A percentile compares a stretch with the other conserved stretches of the same genome.
phyloP scores from a whole-genome alignment of 805 yeast species.

The Candida michaelii region DNA sequence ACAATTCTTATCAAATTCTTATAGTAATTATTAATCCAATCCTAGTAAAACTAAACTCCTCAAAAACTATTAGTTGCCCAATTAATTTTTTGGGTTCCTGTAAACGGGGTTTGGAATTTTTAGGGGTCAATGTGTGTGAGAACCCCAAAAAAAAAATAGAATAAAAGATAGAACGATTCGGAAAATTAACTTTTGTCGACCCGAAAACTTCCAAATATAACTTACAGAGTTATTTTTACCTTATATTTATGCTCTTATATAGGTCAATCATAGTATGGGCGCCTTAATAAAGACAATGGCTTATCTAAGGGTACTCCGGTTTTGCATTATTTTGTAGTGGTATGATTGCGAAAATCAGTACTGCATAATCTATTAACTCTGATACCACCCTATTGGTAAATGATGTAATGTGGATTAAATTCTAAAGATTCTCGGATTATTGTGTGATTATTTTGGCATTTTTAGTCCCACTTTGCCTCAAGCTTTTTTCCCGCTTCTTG shows the following conservation, averaged over 20 bases:
- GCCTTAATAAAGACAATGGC: background rate
- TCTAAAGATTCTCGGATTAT: background rate
- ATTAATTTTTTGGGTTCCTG: conserved; percentile 1
- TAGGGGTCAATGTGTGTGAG: conserved; percentile 3
- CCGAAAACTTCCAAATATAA: too few species aligned
- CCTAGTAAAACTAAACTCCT: too few species aligned
- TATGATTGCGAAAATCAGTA: background rate
- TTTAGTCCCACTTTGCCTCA: too few species aligned
- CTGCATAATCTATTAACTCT: too few species aligned
- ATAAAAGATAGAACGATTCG: background rate
- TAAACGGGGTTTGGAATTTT: conserved; percentile 3
- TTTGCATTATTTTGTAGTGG: background rate
- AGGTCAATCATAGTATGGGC: too few species aligned
- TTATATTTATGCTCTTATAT: too few species aligned
- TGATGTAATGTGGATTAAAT: too few species aligned
- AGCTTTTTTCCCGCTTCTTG: background rate
- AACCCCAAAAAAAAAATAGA: conserved; percentile 3
- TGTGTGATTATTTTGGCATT: background rate
- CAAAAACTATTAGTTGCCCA: background rate
- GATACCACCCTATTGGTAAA: background rate
- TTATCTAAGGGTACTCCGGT: background rate
- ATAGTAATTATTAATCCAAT: too few species aligned
- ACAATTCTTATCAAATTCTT: too few species aligned
- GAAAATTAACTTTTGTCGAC: too few species aligned
- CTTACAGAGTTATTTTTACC: too few species aligned